These are phyloP conservation scores for Mallotus repandus DNA, from an alignment of 441 rosid species.

Conservation along the genomic window DNA sequence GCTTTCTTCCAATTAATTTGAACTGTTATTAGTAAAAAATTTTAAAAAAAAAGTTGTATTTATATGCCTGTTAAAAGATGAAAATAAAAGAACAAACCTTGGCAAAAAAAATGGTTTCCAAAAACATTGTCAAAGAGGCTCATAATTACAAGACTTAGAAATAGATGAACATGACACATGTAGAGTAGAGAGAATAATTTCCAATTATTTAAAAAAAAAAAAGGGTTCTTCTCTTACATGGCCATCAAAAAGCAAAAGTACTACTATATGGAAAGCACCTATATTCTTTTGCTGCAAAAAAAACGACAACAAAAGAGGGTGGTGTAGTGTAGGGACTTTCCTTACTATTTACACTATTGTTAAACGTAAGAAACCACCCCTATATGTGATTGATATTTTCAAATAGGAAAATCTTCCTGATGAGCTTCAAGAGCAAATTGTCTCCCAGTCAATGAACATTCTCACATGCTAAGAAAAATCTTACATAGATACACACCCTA, in stretches of 20 bases:
- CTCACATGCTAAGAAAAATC: conserved; percentile 18
- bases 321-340: not conserved
- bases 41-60: too few relatives aligned
- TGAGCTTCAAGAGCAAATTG: not conserved
- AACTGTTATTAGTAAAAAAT: too few relatives aligned
- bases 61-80: too few relatives aligned
- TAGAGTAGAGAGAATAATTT: not conserved
- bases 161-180: not conserved
- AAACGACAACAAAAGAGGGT: conserved; percentile 17
- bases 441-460: conserved; percentile 25
- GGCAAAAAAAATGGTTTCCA: too few relatives aligned
- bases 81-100: too few relatives aligned
- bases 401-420: not conserved
- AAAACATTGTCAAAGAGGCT: too few relatives aligned
- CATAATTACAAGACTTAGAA: too few relatives aligned
- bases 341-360: not conserved
- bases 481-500: too few relatives aligned
- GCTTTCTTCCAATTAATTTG: too few relatives aligned
- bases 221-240: not conserved
- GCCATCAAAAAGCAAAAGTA: not conserved
- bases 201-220: too few relatives aligned
- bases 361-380: not conserved
- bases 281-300: conserved; percentile 10
- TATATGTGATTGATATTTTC: not conserved
- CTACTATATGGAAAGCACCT: conserved; percentile 9